Evolutionary conservation across 169 alveolate genomes (phyloP), one percentile per base, ranked within the genome.

Genomic region (Plasmodium billcollinsi): DNA sequence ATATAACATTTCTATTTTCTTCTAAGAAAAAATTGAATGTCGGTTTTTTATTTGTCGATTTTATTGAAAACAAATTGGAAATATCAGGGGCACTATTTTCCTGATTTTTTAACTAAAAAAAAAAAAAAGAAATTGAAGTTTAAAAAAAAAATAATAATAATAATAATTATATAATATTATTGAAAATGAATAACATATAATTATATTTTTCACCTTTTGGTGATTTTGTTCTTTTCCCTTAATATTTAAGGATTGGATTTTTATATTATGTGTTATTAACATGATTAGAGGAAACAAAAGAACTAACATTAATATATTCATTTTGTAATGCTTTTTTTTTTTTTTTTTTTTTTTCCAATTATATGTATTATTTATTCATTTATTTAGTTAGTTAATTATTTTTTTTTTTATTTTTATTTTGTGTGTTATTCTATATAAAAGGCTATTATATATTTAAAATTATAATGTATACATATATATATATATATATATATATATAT

Each of bases 1-100:
- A 47, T 33, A 26, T 76, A n/a, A 76, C 89, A 58, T 76, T 76
- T 63, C 89, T 50, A 49, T 63, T 63, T 49, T 76, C 89, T 56
- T 76, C 89, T 43, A 76, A 65, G 18, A 65, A 76, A 49, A 76
- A 76, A 59, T 76, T 76, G 50, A 76, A 20, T 52, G 26, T 76
- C 66, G 75, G 75, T 49, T 76, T 74, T 39, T 52, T 47, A 3
- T 58, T 18, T 63, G 21, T 58, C 45, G 59, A 33, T 21, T 76
- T 76, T 47, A 50, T 63, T 8, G 89, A 76, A 76, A 76, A 76
- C 59, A 74, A 43, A 24, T 52, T 59, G 52, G 59, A 74, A 52
- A 63, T 50, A 33, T 50, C 59, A 56, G 89, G 89, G 56, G 52
- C 47, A 65, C 7, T 76, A 24, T 63, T 47, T 76, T 65, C 89